Conservation (phyloP, 345 rosid species). For the Gossypioides kirkii region DNA sequence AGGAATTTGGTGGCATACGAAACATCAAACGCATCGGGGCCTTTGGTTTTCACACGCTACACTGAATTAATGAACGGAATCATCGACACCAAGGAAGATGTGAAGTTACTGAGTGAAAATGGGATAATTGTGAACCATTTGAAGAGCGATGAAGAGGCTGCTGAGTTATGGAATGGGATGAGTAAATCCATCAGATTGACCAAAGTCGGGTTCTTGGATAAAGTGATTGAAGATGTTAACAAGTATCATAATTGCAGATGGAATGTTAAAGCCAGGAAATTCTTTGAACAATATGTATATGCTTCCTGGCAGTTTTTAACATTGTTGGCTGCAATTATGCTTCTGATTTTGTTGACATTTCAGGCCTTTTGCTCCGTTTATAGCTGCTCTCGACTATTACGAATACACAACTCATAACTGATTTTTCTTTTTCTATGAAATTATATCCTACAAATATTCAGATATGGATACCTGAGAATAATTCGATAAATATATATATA, state of each 20-base stretch:
- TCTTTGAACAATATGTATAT: slow-evolving; percentile 40
- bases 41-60: slow-evolving; percentile 59
- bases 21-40: slow-evolving; percentile 50
- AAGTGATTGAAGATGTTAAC: slow-evolving; percentile 72
- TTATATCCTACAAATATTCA: too few species aligned
- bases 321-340: slow-evolving; percentile 38
- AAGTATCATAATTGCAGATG: slow-evolving; percentile 44
- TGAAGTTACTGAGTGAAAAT: slow-evolving; percentile 52
- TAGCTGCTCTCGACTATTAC: slow-evolving; percentile 2
- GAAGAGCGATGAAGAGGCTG: slow-evolving; percentile 67
- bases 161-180: slow-evolving; percentile 81
- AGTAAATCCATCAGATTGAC: slow-evolving; percentile 58
- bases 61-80: slow-evolving; percentile 76
- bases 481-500: too few species aligned
- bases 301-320: slow-evolving; percentile 66
- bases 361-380: slow-evolving; percentile 46
- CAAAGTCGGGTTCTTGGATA: slow-evolving; percentile 52
- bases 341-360: slow-evolving; percentile 43
- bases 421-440: too few species aligned
- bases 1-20: slow-evolving; percentile 77
- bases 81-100: slow-evolving; percentile 59
- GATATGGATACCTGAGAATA: too few species aligned
- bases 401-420: too few species aligned
- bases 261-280: slow-evolving; percentile 45
- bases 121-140: slow-evolving; percentile 53